Evolutionary conservation across 176 grass and related monocot species (phyloP), one percentile per base, ranked within the genome.

Genomic region (Lolium multiflorum): DNA sequence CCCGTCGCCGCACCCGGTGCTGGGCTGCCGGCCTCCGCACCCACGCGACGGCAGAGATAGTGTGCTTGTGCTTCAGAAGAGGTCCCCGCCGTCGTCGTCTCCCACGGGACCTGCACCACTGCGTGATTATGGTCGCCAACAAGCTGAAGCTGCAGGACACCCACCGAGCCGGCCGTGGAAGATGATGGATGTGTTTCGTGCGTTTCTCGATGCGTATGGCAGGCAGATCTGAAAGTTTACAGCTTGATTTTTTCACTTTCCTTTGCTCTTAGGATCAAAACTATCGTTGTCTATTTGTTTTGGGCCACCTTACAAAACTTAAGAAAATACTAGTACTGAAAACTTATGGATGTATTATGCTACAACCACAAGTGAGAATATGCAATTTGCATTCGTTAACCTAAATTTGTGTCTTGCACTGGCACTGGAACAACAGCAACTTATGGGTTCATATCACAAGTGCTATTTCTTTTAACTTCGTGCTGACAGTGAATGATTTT

Each of bases 121-220:
- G 72, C 47, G 71, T 75, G 46, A 46, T 47, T 74, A 52, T 26
- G 8, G 72, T 10, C 47, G 47, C 14, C 72, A 75, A 75, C 72
- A 25, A 74, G 71, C 22, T 74, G 47, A 17, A 52, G 47, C 47
- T 31, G 72, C 22, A 28, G 47, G 13, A 75, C 21, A 2, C 5
- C 44, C 12, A 4, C 71, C 71, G 6, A 24, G 21, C 71, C 11
- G 71, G 21, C 21, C 6, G 44, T 44, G 69, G 69, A 72, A 74
- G 44, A 46, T 1, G 41, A 48, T 73, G 70, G 41, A 26, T 74
- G 44, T 74, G 10, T 28, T 50, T 10, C 72, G 72, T 1, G 72
- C 72, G 1, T 52, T 75, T 52, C 22, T 75, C 14, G 21, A 18
- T 51, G 47, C 47, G 0, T 68, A 18, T 68, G 65, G 2, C 31